Evolutionary conservation across 306 rosid genomes (phyloP).

Genomic region (Ormosia emarginata): DNA sequence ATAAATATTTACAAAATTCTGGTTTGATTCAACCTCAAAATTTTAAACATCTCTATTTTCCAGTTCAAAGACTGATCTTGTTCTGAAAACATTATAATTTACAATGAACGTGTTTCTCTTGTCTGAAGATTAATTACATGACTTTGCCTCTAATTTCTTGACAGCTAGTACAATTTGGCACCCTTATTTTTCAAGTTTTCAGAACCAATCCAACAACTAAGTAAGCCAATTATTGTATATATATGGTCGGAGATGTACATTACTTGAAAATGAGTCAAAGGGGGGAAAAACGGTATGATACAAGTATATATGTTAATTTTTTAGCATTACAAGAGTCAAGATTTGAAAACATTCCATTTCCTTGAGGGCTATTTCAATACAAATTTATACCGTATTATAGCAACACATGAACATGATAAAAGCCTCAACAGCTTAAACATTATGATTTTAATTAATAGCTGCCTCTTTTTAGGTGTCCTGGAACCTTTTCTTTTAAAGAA

Average conservation of each 20-base stretch:
- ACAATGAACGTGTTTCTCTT: no score
- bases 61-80: no score
- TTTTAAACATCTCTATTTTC: no score
- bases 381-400: neutral
- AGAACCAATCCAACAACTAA: no score
- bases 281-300: neutral
- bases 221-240: neutral
- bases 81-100: no score
- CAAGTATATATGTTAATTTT: neutral
- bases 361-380: neutral
- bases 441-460: neutral
- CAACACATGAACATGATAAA: neutral
- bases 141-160: neutral
- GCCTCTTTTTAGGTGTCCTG: neutral
- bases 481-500: neutral
- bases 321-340: neutral
- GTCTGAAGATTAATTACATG: neutral
- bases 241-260: neutral
- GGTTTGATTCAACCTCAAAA: no score
- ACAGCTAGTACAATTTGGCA: neutral
- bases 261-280: neutral
- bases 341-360: constrained; percentile 11
- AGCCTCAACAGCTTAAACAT: neutral
- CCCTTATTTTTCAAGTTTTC: neutral
- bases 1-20: no score